Base-by-base conservation (phyloP, 106 monocot species). In the Gastrodia elata region DNA sequence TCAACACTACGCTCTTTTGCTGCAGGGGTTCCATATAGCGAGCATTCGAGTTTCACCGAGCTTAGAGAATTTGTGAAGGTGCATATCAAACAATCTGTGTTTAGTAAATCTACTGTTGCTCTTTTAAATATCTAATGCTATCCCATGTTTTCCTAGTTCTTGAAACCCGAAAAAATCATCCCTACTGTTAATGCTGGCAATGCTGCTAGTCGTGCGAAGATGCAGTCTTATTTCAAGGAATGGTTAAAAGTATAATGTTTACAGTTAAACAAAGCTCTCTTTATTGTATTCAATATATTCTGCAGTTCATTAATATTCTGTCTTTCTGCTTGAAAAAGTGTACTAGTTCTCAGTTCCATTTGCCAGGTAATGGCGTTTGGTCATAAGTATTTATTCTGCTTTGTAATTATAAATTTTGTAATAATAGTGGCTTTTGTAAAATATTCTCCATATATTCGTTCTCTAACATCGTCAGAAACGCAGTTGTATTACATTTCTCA, bases 21-120 rank as follows among this genome's bases (percentile, higher is more conserved):
- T 80, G 67, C 78, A 88, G 88, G 89, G 28, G 89, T 90, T 79
- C 89, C 89, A 48, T 90, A 90, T 70, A 90, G 89, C 16, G 89
- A 90, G 64, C 89, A 90, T 68, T 90, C 89, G 2, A 90, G 89
- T 82, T 90, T 84, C 52, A 75, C 70, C 27, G 89, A 90, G 35
- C 89, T 90, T 8, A 75, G 64, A 80, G 84, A 77, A 27, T 90
- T 90, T 79, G 84, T 90, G 56, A 81, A 86, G 89, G 89, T 90
- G 77, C 22, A 41, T 38, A 25, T 20, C 18, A 3, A 18, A 52
- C 24, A 64, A 15, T 2, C 26, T 32, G 11, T 59, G 11, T 59
- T 20, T 13, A 11, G 10, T 48, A 32, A 26, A 38, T 69, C 8
- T 20, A 38, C 9, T 39, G 18, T 36, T 46, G 24, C 15, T n/a